These are phyloP conservation scores for Aspergillus olivimuriae DNA, from an alignment of 495 filamentous ascomycete species.

Conservation along the genomic window DNA sequence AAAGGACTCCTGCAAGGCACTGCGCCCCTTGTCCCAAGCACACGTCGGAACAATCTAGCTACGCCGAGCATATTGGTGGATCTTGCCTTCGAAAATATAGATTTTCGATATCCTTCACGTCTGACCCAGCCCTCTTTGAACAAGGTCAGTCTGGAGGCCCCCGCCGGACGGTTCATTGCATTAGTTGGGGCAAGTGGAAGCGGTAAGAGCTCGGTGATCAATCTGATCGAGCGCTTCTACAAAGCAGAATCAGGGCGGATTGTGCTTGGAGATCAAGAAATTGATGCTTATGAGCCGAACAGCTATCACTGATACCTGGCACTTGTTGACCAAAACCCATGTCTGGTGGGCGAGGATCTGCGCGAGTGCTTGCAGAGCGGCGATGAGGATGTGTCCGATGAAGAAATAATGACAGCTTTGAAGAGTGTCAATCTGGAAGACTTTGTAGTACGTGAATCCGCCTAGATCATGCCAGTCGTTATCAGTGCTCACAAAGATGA, in stretches of 20 bases:
- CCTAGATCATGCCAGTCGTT: background rate
- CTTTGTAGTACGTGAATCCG: slow-evolving; percentile 3
- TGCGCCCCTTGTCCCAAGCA: background rate
- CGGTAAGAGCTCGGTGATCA: slow-evolving; percentile 42
- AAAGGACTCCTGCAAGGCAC: background rate
- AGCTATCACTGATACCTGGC: slow-evolving; percentile 46
- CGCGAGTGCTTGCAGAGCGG: slow-evolving; percentile 9
- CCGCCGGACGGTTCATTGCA: slow-evolving; percentile 41
- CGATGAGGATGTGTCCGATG: slow-evolving; percentile 6
- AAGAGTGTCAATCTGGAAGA: slow-evolving; percentile 1
- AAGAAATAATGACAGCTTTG: slow-evolving; percentile 6
- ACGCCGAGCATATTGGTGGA: slow-evolving; percentile 2
- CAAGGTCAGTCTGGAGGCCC: slow-evolving; percentile 2
- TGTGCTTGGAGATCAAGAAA: slow-evolving; percentile 40
- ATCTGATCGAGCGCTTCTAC: slow-evolving; percentile 53
- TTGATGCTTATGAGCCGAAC: slow-evolving; percentile 34
- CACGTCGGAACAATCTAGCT: background rate
- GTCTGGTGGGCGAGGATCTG: slow-evolving; percentile 8
- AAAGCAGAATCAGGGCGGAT: slow-evolving; percentile 44
- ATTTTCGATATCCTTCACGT: slow-evolving; percentile 8
- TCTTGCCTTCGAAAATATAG: slow-evolving; percentile 1
- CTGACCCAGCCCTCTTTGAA: background rate
- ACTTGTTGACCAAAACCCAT: slow-evolving; percentile 54
- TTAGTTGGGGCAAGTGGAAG: slow-evolving; percentile 53
- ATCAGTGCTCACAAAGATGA: background rate